Evolutionary conservation across 2,329 filamentous ascomycete species (phyloP).

Genomic region (Aspergillus sp.): DNA sequence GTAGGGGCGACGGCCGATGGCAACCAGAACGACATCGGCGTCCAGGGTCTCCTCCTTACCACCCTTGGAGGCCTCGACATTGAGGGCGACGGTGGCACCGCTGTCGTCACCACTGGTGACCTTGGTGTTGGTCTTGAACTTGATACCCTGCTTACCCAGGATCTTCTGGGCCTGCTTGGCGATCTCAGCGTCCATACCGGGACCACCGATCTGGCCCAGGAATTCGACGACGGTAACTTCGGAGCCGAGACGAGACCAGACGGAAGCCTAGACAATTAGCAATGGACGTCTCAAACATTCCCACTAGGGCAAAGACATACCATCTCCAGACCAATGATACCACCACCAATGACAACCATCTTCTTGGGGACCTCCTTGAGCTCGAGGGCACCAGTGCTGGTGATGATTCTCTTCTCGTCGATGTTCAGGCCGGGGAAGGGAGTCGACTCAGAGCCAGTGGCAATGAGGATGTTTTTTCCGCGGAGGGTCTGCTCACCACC

Average conservation of each 20-base stretch:
- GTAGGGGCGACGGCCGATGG: conserved; percentile 93
- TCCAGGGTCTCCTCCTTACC: conserved; percentile 91
- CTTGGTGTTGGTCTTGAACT: conserved; percentile 98
- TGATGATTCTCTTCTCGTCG: conserved; percentile 95
- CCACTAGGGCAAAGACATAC: conserved; percentile 36
- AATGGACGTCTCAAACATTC: not conserved
- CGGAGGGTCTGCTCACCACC: conserved; percentile 81
- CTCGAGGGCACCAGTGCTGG: conserved; percentile 88
- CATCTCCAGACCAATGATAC: conserved; percentile 99
- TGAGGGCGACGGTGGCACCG: conserved; percentile 70
- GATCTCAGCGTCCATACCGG: conserved; percentile 93
- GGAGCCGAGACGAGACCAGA: conserved; percentile 88
- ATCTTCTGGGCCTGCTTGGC: conserved; percentile 89
- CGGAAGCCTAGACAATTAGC: conserved; percentile 54
- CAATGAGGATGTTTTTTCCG: conserved; percentile 97
- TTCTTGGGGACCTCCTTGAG: conserved; percentile 88
- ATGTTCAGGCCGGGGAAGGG: conserved; percentile 94
- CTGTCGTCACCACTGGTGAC: conserved; percentile 76
- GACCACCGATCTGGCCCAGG: conserved; percentile 90
- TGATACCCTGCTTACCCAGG: conserved; percentile 90
- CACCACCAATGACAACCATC: conserved; percentile 94
- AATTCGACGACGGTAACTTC: conserved; percentile 98
- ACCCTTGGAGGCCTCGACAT: conserved; percentile 87
- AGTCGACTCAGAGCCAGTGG: conserved; percentile 89
- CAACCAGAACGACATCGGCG: conserved; percentile 90